Conservation (phyloP, 768 basidiomycete species). For the Suillus hirtellus region DNA sequence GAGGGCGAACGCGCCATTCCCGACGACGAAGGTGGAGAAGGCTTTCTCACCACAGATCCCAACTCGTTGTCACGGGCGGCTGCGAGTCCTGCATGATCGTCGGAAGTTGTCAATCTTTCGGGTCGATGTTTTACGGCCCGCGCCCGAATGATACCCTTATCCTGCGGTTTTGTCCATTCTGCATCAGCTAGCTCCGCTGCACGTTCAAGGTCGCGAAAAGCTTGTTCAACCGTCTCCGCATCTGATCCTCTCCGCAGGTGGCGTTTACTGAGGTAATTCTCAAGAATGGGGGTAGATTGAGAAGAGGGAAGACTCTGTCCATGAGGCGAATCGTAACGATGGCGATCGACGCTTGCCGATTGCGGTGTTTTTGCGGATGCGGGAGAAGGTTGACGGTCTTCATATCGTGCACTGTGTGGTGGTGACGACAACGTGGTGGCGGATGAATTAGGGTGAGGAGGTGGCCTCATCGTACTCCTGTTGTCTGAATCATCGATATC, state of each 20-base stretch:
- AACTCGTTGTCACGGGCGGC: constrained; percentile 22
- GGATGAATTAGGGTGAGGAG: constrained; percentile 32
- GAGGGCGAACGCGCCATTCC: constrained; percentile 19
- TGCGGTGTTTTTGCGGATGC: constrained; percentile 29
- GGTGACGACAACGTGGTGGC: constrained; percentile 40
- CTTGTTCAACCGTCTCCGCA: constrained; percentile 27
- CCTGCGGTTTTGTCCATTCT: constrained; percentile 15
- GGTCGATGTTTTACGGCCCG: not conserved
- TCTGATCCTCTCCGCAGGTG: constrained; percentile 28
- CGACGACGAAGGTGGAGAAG: constrained; percentile 13
- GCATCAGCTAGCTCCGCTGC: constrained; percentile 19
- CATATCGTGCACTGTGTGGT: constrained; percentile 40
- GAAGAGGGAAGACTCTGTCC: constrained; percentile 28
- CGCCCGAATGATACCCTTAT: not conserved
- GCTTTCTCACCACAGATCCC: constrained; percentile 14
- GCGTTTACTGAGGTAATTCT: constrained; percentile 34
- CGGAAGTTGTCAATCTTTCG: constrained; percentile 18
- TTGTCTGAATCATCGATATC: constrained; percentile 61
- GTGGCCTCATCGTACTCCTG: constrained; percentile 47
- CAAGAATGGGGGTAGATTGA: constrained; percentile 29
- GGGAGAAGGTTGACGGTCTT: constrained; percentile 38
- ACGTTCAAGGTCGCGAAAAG: constrained; percentile 26
- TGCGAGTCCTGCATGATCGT: constrained; percentile 17
- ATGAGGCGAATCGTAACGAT: constrained; percentile 24
- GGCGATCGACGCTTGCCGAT: constrained; percentile 27